These are phyloP conservation scores for Fraxinus velutina DNA, from an alignment of 305 asterid genomes.

Conservation along the genomic window DNA sequence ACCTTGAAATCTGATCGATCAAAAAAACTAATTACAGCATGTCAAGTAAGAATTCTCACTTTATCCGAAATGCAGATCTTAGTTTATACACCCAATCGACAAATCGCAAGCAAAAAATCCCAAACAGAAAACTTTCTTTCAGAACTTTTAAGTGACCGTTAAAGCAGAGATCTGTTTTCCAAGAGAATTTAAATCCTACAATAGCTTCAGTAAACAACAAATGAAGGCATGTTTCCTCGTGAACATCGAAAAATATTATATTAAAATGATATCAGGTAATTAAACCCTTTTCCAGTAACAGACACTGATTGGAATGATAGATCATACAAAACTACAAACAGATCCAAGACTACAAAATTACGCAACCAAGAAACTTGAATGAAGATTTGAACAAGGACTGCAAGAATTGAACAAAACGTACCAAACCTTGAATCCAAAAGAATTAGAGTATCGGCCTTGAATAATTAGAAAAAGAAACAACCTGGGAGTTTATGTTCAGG, in stretches of 20 bases:
- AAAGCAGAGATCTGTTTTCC: constrained; percentile 17
- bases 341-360: constrained; percentile 33
- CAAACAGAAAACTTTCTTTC: background rate
- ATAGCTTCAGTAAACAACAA: constrained; percentile 9
- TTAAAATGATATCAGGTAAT: constrained; percentile 26
- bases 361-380: background rate
- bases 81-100: constrained; percentile 12
- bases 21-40: background rate
- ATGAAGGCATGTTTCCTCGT: constrained; percentile 29
- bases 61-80: constrained; percentile 21
- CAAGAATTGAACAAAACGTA: constrained; percentile 29
- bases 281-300: constrained; percentile 17
- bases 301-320: constrained; percentile 27
- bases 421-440: constrained; percentile 24
- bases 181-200: constrained; percentile 4
- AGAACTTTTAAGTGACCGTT: background rate
- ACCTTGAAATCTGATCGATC: background rate
- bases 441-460: constrained; percentile 14
- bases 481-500: constrained; percentile 16
- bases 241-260: constrained; percentile 27
- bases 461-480: constrained; percentile 12
- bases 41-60: background rate
- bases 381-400: constrained; percentile 17
- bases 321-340: constrained; percentile 25
- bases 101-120: constrained; percentile 19